Evolutionary conservation across 139 green algal genomes (phyloP), one percentile per base, ranked within the genome.

Genomic region (Monoraphidium neglectum): DNA sequence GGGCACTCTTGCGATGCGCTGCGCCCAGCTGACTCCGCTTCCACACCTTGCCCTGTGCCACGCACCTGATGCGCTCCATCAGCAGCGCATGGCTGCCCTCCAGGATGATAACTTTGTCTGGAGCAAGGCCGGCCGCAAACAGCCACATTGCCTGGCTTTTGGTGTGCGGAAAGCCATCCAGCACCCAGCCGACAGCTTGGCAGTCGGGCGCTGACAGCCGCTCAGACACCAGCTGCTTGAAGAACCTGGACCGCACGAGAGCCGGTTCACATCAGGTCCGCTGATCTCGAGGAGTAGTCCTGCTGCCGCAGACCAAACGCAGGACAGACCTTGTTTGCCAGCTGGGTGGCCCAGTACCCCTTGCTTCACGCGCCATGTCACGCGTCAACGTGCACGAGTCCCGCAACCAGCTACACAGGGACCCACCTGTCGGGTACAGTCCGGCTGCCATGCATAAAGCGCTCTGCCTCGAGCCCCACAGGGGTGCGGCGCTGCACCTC

Each of bases 81-180:
- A 93, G 72, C 67, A 89, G 28, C 1, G 77, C 76, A 67, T 93
- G 71, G 21, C 77, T 62, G n/a, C 79, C 83, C 30, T 89, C 78
- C 36, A 96, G 71, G 49, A 96, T 79, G 47, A 94, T 64, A 13
- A 92, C 84, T 82, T 90, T 92, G 77, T 90, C 85, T 21, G 87
- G 81, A 38, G 82, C 60, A 51, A 91, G 66, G 13, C 82, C 86
- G 3, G 37, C 46, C 12, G 35, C 61, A n/a, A 46, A 13, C 32
- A 23, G 15, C 43, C 21, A n/a, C 13, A 38, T 6, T 8, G 81
- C 86, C 76, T 93, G 86, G 15, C 71, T 49, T 1, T 64, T 36
- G 0, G 86, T 94, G 71, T 93, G 90, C 15, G 91, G 91, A 78
- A 93, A 94, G 72, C 90, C 91, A 69, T 96, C 91, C 54, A 96